Base-by-base conservation (phyloP, 2,329 filamentous ascomycete genomes). In the Beauveria bassiana region DNA sequence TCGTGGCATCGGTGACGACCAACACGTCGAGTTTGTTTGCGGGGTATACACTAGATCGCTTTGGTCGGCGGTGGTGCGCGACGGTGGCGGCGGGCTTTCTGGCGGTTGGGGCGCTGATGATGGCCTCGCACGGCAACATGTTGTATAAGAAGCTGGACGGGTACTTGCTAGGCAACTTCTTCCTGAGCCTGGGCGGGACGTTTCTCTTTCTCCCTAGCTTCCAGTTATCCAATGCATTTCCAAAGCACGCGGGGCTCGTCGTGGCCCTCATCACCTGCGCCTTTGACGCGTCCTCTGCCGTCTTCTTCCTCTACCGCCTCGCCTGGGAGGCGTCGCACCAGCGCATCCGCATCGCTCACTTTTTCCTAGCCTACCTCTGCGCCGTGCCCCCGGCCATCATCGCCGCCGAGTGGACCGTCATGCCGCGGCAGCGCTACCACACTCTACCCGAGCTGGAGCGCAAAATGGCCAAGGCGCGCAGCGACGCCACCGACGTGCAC, bases 1-100 rank as follows among this genome's bases (percentile, higher is more conserved):
- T 91, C 6, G 83, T 92, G 46, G 92, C 92, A 14, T 92, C 91
- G 16, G 91, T 96, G 10, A 89, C 85, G 7, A 96, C 92, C 45
- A 96, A 96, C 69, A 88, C 96, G 14, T 90, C 86, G 46, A 92
- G 93, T 14, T 80, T 96, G 7, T 90, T 92, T 2, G 86, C 96
- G 12, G 93, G 93, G 51, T 90, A 90, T 3, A 88, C 96, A 50
- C 82, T 96, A 24, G 93, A 96, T 74, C 81, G 86, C 64, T 93
- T 85, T 69, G 93, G 93, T 1, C 93, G 93, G 16, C 83, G 89
- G 61, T 80, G 90, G 5, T 89, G 89, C 68, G 88, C 90, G 3
- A 78, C 92, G 24, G 81, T 88, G 61, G 91, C 89, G 55, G 86
- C 85, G 62, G 64, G 86, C 43, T 87, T 89, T 66, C 81, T 96